Conservation (phyloP, 2,329 filamentous ascomycete species). For the Colletotrichum scovillei region DNA sequence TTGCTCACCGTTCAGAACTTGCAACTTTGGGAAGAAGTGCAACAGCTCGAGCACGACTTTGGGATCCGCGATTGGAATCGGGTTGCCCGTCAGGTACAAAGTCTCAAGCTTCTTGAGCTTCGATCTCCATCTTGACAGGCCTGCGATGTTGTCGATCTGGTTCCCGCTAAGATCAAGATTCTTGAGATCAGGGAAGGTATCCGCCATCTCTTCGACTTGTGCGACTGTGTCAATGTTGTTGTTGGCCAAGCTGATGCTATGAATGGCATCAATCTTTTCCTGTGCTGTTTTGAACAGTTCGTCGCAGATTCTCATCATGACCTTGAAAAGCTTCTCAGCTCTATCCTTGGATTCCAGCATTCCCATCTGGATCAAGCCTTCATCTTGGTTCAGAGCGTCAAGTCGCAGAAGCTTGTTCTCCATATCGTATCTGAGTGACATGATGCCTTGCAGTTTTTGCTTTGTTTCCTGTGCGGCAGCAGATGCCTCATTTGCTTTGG, state of each 20-base stretch:
- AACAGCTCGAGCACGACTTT: slow-evolving; percentile 76
- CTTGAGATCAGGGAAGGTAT: slow-evolving; percentile 85
- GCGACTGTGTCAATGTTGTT: slow-evolving; percentile 81
- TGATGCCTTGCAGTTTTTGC: slow-evolving; percentile 73
- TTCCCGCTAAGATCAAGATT: slow-evolving; percentile 93
- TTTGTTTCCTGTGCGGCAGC: slow-evolving; percentile 70
- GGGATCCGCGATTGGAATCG: slow-evolving; percentile 70
- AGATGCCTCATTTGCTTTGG: slow-evolving; percentile 60
- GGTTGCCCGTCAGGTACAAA: slow-evolving; percentile 82
- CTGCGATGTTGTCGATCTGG: slow-evolving; percentile 74
- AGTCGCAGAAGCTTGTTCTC: slow-evolving; percentile 83
- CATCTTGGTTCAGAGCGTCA: slow-evolving; percentile 79
- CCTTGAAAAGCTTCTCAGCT: slow-evolving; percentile 89
- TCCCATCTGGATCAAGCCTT: slow-evolving; percentile 77
- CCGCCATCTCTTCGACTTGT: slow-evolving; percentile 79
- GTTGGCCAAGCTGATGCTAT: slow-evolving; percentile 83
- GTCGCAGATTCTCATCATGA: slow-evolving; percentile 88
- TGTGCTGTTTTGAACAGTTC: slow-evolving; percentile 77
- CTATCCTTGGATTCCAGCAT: slow-evolving; percentile 79
- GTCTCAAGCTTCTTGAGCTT: slow-evolving; percentile 85
- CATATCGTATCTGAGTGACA: slow-evolving; percentile 79
- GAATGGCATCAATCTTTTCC: slow-evolving; percentile 81
- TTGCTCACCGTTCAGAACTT: slow-evolving; percentile 78
- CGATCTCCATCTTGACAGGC: slow-evolving; percentile 80
- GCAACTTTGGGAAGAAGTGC: slow-evolving; percentile 85